Evolutionary conservation across 2,329 filamentous ascomycete species (phyloP), one percentile per base, ranked within the genome.

Genomic region (Colletotrichum coccodes): DNA sequence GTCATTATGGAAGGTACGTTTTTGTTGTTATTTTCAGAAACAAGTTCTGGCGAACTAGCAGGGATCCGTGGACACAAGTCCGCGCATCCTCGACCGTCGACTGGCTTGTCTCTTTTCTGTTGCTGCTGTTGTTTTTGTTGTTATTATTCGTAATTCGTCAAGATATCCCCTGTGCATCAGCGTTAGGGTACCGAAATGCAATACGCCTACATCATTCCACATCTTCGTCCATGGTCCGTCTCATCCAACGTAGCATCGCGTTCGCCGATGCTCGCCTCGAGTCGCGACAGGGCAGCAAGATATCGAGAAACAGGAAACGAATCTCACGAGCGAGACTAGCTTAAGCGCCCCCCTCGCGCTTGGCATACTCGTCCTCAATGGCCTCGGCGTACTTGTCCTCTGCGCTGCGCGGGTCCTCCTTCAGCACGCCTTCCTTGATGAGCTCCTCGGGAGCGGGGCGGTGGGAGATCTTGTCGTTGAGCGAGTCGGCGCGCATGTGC

Each of bases 401-500:
- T 4, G 85, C 79, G n/a, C 83, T 83, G 64, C 89, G 86, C 2
- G 89, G 89, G 73, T 92, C 90, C 72, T 91, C 88, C 67, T 88
- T 89, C 72, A 98, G 82, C 63, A 98, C 93, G 6, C 94, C 94
- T 73, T 92, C 90, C 75, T 92, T 90, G 66, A 97, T 85, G 71
- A 97, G 84, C 58, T 92, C 87, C 72, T 94, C 93, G 12, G 93
- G 92, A 40, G 88, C 86, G 1, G 95, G 95, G 23, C 95, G 88
- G 74, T 91, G 87, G 76, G 92, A 88, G 71, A 98, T 90, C 79
- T 95, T 95, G 76, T 97, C 94, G 80, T 97, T 96, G 71, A 98
- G 86, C 63, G 87, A 92, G 79, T 97, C 93, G 68, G 90, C 92
- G 16, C 92, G 89, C 94, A 98, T 97, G 79, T 94, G 91, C 78